A percentile compares a stretch with the other conserved stretches of the same genome.
phyloP scores from a whole-genome alignment of 1,139 yeast genomes.

The Geotrichum fermentans region DNA sequence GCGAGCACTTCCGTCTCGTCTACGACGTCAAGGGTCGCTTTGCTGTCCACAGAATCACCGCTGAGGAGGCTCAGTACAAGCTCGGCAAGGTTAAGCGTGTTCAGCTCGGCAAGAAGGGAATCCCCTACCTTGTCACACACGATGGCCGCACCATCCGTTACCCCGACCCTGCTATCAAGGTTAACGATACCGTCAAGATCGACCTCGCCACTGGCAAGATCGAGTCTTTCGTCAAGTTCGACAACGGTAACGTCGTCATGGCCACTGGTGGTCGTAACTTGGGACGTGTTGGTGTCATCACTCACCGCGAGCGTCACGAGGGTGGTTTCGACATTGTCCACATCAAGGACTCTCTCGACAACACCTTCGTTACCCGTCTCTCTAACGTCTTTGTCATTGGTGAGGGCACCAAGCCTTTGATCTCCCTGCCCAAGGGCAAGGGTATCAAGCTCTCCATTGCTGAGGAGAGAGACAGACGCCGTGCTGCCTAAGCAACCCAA shows the following conservation, averaged over 20 bases:
- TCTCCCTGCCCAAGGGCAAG: constrained; percentile 99
- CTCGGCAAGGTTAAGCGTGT: constrained; percentile 97
- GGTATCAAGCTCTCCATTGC: constrained; percentile 97
- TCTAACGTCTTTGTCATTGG: constrained; percentile 95
- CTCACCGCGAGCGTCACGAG: constrained; percentile 98
- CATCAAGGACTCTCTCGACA: constrained; percentile 95
- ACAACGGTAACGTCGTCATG: constrained; percentile 93
- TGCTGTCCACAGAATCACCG: constrained; percentile 98
- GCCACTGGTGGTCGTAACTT: constrained; percentile 99
- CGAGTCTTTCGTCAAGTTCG: constrained; percentile 86
- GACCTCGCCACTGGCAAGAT: constrained; percentile 95
- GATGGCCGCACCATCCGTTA: constrained; percentile 99
- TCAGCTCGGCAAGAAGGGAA: constrained; percentile 96
- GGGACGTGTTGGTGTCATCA: constrained; percentile 98
- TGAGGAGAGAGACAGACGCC: constrained; percentile 97
- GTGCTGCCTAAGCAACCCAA: constrained; percentile 29
- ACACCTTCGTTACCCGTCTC: constrained; percentile 97
- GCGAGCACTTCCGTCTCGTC: constrained; percentile 97
- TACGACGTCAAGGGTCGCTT: constrained; percentile 98
- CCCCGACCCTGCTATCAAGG: constrained; percentile 96
- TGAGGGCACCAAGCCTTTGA: constrained; percentile 96
- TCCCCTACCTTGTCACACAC: constrained; percentile 97
- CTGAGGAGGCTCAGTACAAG: constrained; percentile 97
- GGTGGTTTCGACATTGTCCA: constrained; percentile 99
- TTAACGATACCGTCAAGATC: constrained; percentile 95